Base-by-base conservation (phyloP, 2,329 filamentous ascomycete species). In the Rhynchosporium agropyri region DNA sequence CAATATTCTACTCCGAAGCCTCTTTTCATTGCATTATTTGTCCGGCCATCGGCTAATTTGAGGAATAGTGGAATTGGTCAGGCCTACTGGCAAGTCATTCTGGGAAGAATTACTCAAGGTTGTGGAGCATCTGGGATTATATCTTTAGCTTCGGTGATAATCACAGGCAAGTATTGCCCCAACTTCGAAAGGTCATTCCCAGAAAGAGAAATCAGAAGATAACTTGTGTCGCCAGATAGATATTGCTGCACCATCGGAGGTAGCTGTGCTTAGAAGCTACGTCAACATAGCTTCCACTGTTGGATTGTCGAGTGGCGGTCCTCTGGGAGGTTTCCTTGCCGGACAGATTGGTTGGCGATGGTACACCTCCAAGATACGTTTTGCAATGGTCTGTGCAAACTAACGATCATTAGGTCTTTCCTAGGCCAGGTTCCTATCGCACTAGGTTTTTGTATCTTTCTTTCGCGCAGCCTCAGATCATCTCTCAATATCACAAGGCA, bases 321-420 rank as follows among this genome's bases (percentile, higher is more conserved):
- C 82, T 0, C 61, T 83, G 2, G 83, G 83, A 1, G 83, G 83
- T 6, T 79, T 76, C 65, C 68, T 84, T 3, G 79, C 80, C 1
- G 79, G 83, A 62, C 77, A 78, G 0, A 75, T 84, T 4, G 83
- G 83, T 15, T 85, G 83, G 83, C 74, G 83, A 73, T 84, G 82
- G 81, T 81, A 66, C 67, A 31, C 33, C 26, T 29, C 26, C 31
- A 26, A 4, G 6, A 6, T 29, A 45, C 28, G 4, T 45, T 54
- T 26, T 54, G 10, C 12, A 20, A 36, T 36, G 33, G 9, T 6
- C 5, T 36, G 33, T 26, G n/a, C 12, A 36, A 12, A 50, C 28
- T 55, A 36, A 60, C 42, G 3, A 10, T 60, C 36, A 31, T 15
- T 48, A 67, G 65, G 80, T 83, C 83, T 0, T 88, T 88, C 68